Evolutionary conservation across 2,329 filamentous ascomycete species (phyloP), one percentile per base, ranked within the genome.

Genomic region (Phialemoniopsis sp.): DNA sequence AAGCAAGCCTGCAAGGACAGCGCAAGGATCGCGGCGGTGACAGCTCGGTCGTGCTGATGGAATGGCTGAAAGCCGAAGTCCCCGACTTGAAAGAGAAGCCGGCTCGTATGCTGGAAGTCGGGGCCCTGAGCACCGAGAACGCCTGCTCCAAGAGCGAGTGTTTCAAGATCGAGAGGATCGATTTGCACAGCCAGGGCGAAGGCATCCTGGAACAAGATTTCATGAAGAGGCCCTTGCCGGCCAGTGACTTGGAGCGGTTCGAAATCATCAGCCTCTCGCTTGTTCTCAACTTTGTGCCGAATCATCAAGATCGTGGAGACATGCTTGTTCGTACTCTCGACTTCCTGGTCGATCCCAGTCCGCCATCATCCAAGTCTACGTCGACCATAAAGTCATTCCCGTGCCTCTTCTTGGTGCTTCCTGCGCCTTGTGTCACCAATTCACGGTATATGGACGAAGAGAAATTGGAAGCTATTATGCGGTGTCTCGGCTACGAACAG

Each of bases 231-330:
- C 87, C 89, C 1, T 61, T 91, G 4, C 91, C 91, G 0, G 58
- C 56, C 5, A 59, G 72, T 16, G 67, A 75, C 6, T 60, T 66
- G 1, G 81, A 89, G 31, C 70, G 69, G 16, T 97, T 97, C 57
- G 88, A 98, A 57, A 78, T 97, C 37, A 84, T 98, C 53, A 95
- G 89, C 36, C 70, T 98, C 17, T 95, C 89, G 8, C 68, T 98
- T 38, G 93, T 98, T 5, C 72, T 98, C 46, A 98, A 98, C 61
- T 98, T 89, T 56, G 90, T 97, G 4, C 87, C 91, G 0, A 82
- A 90, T 49, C 76, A 89, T 4, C 64, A 66, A 26, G 76, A 73
- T 5, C 77, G 90, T 51, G 93, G 93, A 3, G 78, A 87, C 42
- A 98, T 98, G 93, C 75, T 98, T 38, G 71, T 76, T 38, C 78